phyloP scores from a whole-genome alignment of 495 filamentous ascomycete species.

The Durotheca rogersii region DNA sequence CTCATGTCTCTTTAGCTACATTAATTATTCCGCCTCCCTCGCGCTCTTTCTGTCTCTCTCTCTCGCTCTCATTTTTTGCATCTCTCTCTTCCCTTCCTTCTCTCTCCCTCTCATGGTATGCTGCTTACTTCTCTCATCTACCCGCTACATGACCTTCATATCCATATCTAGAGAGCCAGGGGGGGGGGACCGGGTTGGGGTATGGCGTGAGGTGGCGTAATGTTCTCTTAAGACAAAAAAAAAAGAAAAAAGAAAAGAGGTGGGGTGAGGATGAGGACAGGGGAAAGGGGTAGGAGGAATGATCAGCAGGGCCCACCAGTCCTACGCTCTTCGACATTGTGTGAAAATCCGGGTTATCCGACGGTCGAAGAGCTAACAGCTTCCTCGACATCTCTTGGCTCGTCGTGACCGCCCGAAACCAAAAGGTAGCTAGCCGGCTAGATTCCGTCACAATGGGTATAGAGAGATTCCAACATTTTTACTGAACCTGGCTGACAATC shows the following conservation, averaged over 20 bases:
- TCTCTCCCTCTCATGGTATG: slow-evolving; percentile 16
- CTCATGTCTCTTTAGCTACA: slow-evolving; percentile 26
- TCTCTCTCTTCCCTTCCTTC: too few species aligned
- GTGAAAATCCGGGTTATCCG: slow-evolving; percentile 4
- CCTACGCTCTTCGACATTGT: slow-evolving; percentile 9
- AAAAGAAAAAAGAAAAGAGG: slow-evolving; percentile 1
- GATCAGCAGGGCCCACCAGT: slow-evolving; percentile 15
- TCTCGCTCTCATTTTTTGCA: too few species aligned
- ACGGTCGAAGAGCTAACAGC: background rate
- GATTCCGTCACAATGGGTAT: too few species aligned
- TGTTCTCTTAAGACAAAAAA: background rate
- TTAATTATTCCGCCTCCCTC: slow-evolving; percentile 21
- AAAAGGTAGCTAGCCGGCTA: too few species aligned
- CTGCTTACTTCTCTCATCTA: slow-evolving; percentile 23
- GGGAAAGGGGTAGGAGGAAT: slow-evolving; percentile 5
- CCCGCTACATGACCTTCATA: slow-evolving; percentile 20
- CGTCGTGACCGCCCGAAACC: slow-evolving; percentile 5
- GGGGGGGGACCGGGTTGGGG: slow-evolving; percentile 27
- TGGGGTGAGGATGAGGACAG: slow-evolving; percentile 7
- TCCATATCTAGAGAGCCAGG: too few species aligned
- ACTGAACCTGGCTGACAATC: slow-evolving; percentile 97
- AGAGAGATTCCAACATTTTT: too few species aligned
- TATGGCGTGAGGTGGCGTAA: slow-evolving; percentile 19
- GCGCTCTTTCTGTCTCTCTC: too few species aligned
- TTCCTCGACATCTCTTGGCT: background rate